Base-by-base conservation (phyloP, 257 asterid species). In the Solanum virginianum region DNA sequence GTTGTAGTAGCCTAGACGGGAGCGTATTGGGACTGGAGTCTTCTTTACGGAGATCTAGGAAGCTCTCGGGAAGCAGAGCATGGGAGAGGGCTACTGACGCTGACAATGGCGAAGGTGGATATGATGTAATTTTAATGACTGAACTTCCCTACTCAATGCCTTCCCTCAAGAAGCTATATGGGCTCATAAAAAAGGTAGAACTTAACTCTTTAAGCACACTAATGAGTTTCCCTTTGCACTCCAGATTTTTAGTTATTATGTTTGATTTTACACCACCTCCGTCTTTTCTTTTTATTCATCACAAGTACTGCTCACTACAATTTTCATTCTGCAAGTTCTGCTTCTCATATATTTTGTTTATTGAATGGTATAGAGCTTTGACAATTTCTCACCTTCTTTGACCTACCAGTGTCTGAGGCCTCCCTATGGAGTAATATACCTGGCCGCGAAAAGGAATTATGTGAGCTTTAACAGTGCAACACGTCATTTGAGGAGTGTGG, bases 31-130 rank as follows among this genome's bases (percentile, higher is more conserved):
- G 84, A n/a, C 89, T 80, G 14, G 90, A 88, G 59, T 84, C 88
- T 80, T 86, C 86, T 56, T 88, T 88, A 1, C 81, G 89, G 83
- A 88, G 86, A 15, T 88, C 89, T 26, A 84, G 90, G 83, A 88
- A 88, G 75, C 90, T 88, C 75, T 88, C 90, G 6, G 88, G 90
- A 71, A 88, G 90, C 87, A 84, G 90, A 85, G 90, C 90, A 60
- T 88, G 90, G 90, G 90, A 86, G 70, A 88, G 89, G 24, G 90
- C 89, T 81, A 82, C 45, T 65, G 87, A 84, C 14, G 72, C 86
- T 62, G 87, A 88, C 80, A 83, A 80, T 56, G 85, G 87, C 4
- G 90, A 88, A 69, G 88, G 89, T 84, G 90, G 90, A 39, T 88
- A 88, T 39, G 90, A 88, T 75, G 86, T 86, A 53, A 88, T 88